Evolutionary conservation across 2,329 filamentous ascomycete genomes (phyloP), one percentile per base, ranked within the genome.

Genomic region (Fusarium avenaceum): DNA sequence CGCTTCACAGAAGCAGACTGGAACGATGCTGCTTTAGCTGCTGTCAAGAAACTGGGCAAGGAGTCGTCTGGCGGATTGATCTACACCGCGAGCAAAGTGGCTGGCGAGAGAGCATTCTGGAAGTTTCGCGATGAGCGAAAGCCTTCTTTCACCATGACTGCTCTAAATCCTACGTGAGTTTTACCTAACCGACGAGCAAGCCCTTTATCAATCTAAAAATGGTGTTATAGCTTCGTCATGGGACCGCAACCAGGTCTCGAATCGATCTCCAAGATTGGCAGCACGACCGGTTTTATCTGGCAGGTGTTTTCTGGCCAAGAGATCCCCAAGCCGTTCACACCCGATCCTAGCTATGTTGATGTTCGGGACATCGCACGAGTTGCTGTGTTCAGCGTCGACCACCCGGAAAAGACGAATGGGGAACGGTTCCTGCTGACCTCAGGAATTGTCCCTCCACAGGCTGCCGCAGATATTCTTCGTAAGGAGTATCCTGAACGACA

Each of bases 81-180:
- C 22, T 74, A 74, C 14, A 20, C 53, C 19, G 72, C 70, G 8
- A 74, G 72, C 38, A 74, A 74, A 32, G 63, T 64, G 2, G 65
- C 70, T 30, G 24, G 63, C 2, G 72, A 74, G 17, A 70, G 65
- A 32, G 68, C 72, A 4, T 72, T 74, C 40, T 74, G 72, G 72
- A 55, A 67, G 17, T 74, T 74, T 26, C 57, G 72, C 7, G 53
- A 62, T 11, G 68, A 70, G 32, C 66, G 60, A 24, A 65, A 63
- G 20, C 72, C 72, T 0, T 35, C 54, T 4, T 74, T 74, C 33
- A 45, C 68, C 7, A 69, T 72, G 58, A 72, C 65, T 7, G 71
- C 71, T 11, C 52, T 72, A 4, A 74, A 74, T n/a, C 72, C 72
- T 15, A 54, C 47, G 72, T 72, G 45, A 69, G 70, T 45, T 15